These are phyloP conservation scores for Colletotrichum aenigma DNA, from an alignment of 2,329 filamentous ascomycete species.

Conservation along the genomic window DNA sequence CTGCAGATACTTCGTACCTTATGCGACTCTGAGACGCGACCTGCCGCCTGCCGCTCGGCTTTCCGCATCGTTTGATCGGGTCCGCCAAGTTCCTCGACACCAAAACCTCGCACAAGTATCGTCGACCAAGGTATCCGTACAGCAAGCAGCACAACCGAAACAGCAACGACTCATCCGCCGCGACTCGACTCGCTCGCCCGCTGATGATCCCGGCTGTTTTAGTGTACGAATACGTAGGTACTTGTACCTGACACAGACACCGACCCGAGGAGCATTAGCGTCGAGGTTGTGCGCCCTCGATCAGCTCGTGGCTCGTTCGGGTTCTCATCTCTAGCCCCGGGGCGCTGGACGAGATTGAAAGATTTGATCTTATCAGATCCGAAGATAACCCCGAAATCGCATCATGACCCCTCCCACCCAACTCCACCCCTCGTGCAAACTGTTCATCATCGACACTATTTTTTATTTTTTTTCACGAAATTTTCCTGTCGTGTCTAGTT, in stretches of 20 bases:
- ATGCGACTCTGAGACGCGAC: background rate
- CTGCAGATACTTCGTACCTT: background rate
- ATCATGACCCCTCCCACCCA: slow-evolving; percentile 1
- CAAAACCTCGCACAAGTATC: background rate
- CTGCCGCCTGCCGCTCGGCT: background rate
- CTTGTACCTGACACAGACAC: background rate
- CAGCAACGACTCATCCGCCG: background rate
- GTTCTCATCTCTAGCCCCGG: background rate
- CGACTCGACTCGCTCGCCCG: background rate
- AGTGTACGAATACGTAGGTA: background rate
- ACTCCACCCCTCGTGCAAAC: slow-evolving; percentile 4
- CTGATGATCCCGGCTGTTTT: background rate
- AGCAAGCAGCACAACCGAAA: background rate
- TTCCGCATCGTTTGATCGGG: background rate
- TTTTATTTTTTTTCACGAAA: background rate
- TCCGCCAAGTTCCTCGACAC: background rate
- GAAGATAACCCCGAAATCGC: slow-evolving; percentile 46
- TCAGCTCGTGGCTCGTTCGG: background rate
- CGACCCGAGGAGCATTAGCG: background rate
- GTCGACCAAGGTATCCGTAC: background rate
- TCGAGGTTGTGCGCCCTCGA: background rate
- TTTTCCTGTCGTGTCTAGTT: background rate
- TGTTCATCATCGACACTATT: background rate
- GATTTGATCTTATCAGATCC: slow-evolving; percentile 58
- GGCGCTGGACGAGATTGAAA: slow-evolving; percentile 28